These are phyloP conservation scores for Xylariales sp. DNA, from an alignment of 2,329 filamentous ascomycete genomes.

Conservation along the genomic window DNA sequence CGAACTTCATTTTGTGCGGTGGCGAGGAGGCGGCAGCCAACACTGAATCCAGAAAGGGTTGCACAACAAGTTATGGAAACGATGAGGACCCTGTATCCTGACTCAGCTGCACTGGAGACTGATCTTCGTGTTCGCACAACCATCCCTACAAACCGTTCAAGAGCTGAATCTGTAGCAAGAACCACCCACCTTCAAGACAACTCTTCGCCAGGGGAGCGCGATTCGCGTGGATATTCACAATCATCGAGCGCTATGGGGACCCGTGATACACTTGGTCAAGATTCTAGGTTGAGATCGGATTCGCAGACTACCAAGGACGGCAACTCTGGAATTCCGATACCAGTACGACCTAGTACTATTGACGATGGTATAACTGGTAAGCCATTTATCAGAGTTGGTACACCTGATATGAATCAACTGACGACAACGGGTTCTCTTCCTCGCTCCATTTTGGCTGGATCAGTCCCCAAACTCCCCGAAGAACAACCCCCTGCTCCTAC, in stretches of 20 bases:
- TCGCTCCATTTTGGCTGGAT: slow-evolving; percentile 5
- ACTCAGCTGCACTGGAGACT: slow-evolving; percentile 13
- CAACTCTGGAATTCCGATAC: slow-evolving; percentile 12
- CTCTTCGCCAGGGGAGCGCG: slow-evolving; percentile 4
- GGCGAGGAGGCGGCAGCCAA: slow-evolving; percentile 32
- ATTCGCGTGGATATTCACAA: slow-evolving; percentile 6
- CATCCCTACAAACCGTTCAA: slow-evolving; percentile 10
- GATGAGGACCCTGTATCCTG: slow-evolving; percentile 20
- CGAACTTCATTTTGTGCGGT: slow-evolving; percentile 46
- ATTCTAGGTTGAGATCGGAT: slow-evolving; percentile 13
- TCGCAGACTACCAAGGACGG: slow-evolving; percentile 12
- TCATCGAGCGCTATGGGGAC: slow-evolving; percentile 8
- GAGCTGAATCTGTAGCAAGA: slow-evolving; percentile 12
- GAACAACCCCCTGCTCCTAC: slow-evolving; percentile 15
- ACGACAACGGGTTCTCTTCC: slow-evolving; percentile 22
- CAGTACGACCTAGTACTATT: slow-evolving; percentile 18
- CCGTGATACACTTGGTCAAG: slow-evolving; percentile 7
- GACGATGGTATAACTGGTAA: slow-evolving; percentile 52
- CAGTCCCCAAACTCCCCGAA: slow-evolving; percentile 9
- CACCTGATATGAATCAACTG: slow-evolving; percentile 22
- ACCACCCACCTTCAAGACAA: slow-evolving; percentile 3
- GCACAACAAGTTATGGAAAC: slow-evolving; percentile 39
- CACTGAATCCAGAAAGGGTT: slow-evolving; percentile 39
- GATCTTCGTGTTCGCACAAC: slow-evolving; percentile 14
- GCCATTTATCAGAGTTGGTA: slow-evolving; percentile 46